Evolutionary conservation across 768 basidiomycete genomes (phyloP).

Genomic region (Candolleomyces efflorescens): DNA sequence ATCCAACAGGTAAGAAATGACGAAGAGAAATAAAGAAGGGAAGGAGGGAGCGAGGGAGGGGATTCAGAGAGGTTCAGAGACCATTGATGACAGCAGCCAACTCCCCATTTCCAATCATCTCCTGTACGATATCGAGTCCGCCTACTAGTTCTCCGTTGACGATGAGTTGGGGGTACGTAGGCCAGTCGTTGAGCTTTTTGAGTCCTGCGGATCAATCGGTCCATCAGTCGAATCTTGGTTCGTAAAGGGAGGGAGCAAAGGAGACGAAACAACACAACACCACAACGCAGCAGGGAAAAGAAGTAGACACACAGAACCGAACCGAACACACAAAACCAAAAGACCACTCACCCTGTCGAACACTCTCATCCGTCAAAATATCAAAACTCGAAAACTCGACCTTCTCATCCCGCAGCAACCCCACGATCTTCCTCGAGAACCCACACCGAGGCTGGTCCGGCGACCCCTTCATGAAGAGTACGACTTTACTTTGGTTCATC

Average conservation of each 20-base stretch:
- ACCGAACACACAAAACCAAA: not conserved
- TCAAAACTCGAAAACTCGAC: conserved; percentile 77
- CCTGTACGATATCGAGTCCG: conserved; percentile 89
- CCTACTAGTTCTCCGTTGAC: conserved; percentile 90
- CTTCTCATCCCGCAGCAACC: conserved; percentile 55
- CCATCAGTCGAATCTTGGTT: not conserved
- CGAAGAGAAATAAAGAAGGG: no score
- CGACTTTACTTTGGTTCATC: conserved; percentile 76
- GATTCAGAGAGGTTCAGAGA: no score
- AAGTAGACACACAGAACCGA: no score
- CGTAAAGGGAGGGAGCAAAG: not conserved
- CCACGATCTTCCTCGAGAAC: conserved; percentile 75
- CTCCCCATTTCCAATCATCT: conserved; percentile 83
- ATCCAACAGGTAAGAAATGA: no score
- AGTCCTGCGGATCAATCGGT: conserved; percentile 41
- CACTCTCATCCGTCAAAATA: conserved; percentile 76
- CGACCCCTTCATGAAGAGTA: conserved; percentile 89
- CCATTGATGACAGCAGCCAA: conserved; percentile 33
- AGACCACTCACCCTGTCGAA: conserved; percentile 66
- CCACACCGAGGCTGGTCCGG: conserved; percentile 79
- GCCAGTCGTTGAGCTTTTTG: conserved; percentile 83
- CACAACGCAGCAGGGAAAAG: no score
- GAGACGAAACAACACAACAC: no score
- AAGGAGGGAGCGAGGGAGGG: no score
- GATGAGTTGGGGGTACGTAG: conserved; percentile 84